phyloP scores from a whole-genome alignment of 257 asterid genomes.

The Paulownia fortunei region DNA sequence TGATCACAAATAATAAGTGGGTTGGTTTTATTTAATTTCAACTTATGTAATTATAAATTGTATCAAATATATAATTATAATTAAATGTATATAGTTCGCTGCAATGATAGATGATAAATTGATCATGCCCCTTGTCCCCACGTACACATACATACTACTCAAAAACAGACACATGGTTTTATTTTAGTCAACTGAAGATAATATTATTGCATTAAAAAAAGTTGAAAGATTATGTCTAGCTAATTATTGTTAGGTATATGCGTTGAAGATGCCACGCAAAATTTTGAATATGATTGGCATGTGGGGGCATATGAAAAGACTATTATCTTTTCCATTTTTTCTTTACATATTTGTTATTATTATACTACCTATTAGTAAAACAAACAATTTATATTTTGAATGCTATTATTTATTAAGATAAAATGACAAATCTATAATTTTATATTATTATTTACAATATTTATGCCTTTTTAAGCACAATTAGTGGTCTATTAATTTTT shows the following conservation, averaged over 20 bases:
- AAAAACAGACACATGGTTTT: neutral
- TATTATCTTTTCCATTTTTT: neutral
- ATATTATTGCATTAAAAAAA: slow-evolving; percentile 7
- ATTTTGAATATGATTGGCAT: slow-evolving; percentile 4
- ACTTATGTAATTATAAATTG: neutral
- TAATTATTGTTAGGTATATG: slow-evolving; percentile 39
- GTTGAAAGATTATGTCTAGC: neutral
- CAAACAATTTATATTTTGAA: no score
- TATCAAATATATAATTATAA: no score
- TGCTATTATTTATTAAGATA: no score
- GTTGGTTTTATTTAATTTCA: neutral
- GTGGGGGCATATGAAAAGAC: slow-evolving; percentile 33
- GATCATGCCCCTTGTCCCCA: neutral
- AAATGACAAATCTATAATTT: no score
- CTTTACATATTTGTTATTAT: neutral
- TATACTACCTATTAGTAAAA: no score
- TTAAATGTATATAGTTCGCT: no score
- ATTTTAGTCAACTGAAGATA: neutral
- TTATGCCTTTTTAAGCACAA: no score
- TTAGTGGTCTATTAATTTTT: no score
- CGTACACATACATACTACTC: neutral
- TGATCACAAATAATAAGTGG: no score
- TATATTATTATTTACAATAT: no score
- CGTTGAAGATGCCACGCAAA: slow-evolving; percentile 38
- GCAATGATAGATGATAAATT: no score